Conservation (phyloP, 345 rosid genomes). For the Acer yangbiense region DNA sequence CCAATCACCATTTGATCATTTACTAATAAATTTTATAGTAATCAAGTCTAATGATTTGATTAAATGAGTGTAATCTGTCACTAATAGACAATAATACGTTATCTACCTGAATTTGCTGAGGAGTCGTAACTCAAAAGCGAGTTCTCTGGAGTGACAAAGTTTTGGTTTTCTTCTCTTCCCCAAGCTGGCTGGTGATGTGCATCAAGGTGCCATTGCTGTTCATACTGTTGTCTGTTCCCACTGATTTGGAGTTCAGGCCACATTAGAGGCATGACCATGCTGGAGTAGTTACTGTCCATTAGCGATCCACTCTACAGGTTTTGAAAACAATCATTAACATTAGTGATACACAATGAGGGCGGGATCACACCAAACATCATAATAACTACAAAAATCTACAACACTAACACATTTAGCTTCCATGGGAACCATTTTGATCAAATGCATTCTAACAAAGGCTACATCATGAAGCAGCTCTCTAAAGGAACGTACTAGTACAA, state of each 20-base stretch:
- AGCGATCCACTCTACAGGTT: constrained; percentile 60
- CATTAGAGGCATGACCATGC: constrained; percentile 60
- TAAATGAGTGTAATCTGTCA: background rate
- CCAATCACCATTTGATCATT: background rate
- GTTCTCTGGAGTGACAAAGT: constrained; percentile 53
- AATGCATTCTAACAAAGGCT: constrained; percentile 8
- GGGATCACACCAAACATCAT: background rate
- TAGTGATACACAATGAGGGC: background rate
- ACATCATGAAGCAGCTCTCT: constrained; percentile 4
- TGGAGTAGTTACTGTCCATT: constrained; percentile 59
- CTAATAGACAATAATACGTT: background rate
- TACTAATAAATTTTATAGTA: background rate
- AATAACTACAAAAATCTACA: background rate
- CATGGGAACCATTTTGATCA: background rate
- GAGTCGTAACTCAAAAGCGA: constrained; percentile 68
- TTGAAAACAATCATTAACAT: background rate
- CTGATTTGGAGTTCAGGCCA: constrained; percentile 64
- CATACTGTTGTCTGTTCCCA: constrained; percentile 63
- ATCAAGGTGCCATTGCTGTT: constrained; percentile 69
- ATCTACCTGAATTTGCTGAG: constrained; percentile 66
- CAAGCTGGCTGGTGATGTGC: constrained; percentile 62
- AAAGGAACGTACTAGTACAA: background rate
- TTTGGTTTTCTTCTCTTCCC: constrained; percentile 64
- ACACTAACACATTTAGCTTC: constrained; percentile 2
- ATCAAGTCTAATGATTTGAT: background rate